Base-by-base conservation (phyloP, 2,329 filamentous ascomycete genomes). In the Daldinia sp. region DNA sequence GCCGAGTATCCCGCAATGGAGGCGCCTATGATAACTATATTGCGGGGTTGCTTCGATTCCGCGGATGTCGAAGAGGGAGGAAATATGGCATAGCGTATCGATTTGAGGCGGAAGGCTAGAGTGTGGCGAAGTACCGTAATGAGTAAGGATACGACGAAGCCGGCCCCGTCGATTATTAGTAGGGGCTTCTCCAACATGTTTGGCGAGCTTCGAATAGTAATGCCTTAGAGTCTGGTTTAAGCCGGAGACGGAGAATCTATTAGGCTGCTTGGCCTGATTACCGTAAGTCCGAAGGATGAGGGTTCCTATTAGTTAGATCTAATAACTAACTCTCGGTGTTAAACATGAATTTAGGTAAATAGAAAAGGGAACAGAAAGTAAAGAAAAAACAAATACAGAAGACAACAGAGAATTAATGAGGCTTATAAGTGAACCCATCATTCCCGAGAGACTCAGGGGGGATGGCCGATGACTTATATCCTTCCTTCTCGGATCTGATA, bases 1-100 rank as follows among this genome's bases (percentile, higher is more conserved):
- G 83, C 81, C 50, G 84, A 81, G 67, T 83, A 82, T 2, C 88
- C 88, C 0, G 86, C 86, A 72, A 88, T 89, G 0, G 86, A 88
- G 55, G 84, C 87, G 37, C 87, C 88, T 28, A 90, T 74, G 7
- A 89, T 80, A 65, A 89, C 82, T 46, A 90, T 83, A 63, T 85
- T 88, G 54, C 80, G 77, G 41, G 79, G 61, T 33, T 67, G 3
- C 59, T 60, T 33, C 9, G 48, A 42, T 7, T 56, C 37, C 6
- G 37, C 50, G 13, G 66, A 35, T 1, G 61, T 59, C 4, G 66
- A 30, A 6, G 58, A 50, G 9, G 70, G 63, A 20, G 62, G 48
- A 18, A 64, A 72, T 33, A 74, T 42, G 9, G 35, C 57, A 61
- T 72, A 18, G 13, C 64, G 66, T 5, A 71, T 46, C 12, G 65